Percentiles rank a stretch among this genome's conserved stretches.
These are phyloP conservation scores for Viola pubescens DNA, from an alignment of 441 rosid species.

Conservation along the genomic window DNA sequence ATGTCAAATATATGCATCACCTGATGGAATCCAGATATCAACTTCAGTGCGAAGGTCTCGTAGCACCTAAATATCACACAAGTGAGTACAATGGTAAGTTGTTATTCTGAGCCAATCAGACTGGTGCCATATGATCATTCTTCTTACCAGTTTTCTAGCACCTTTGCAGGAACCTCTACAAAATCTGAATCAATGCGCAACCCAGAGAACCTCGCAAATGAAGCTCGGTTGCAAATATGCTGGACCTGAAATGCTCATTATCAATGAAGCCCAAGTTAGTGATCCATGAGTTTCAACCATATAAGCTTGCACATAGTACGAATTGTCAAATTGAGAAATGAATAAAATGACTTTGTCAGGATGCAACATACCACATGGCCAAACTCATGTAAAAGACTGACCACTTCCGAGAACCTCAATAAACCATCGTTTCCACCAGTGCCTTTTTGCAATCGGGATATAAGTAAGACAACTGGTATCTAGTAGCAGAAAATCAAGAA, in stretches of 20 bases:
- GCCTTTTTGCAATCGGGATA: conserved; percentile 65
- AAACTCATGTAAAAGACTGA: conserved; percentile 86
- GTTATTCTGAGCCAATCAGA: neutral
- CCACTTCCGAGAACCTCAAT: conserved; percentile 86
- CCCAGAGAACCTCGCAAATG: conserved; percentile 84
- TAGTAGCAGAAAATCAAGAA: conserved; percentile 26
- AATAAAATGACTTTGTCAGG: conserved; percentile 13
- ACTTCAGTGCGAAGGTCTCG: conserved; percentile 73
- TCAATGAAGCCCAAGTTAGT: conserved; percentile 12
- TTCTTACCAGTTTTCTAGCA: conserved; percentile 78
- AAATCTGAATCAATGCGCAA: conserved; percentile 82
- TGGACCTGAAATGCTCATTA: conserved; percentile 54
- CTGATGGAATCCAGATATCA: conserved; percentile 95
- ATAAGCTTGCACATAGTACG: neutral
- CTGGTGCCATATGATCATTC: conserved; percentile 10
- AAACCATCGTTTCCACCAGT: conserved; percentile 33
- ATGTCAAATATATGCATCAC: conserved; percentile 30
- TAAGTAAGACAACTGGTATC: conserved; percentile 71
- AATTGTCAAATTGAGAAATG: conserved; percentile 5
- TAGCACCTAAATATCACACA: conserved; percentile 61
- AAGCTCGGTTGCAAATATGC: conserved; percentile 81
- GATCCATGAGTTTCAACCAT: conserved; percentile 8
- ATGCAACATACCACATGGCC: conserved; percentile 80
- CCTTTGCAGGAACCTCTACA: conserved; percentile 79
- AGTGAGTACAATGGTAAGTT: conserved; percentile 12